phyloP scores from a whole-genome alignment of 2,329 filamentous ascomycete species.

The Colletotrichum sp. region DNA sequence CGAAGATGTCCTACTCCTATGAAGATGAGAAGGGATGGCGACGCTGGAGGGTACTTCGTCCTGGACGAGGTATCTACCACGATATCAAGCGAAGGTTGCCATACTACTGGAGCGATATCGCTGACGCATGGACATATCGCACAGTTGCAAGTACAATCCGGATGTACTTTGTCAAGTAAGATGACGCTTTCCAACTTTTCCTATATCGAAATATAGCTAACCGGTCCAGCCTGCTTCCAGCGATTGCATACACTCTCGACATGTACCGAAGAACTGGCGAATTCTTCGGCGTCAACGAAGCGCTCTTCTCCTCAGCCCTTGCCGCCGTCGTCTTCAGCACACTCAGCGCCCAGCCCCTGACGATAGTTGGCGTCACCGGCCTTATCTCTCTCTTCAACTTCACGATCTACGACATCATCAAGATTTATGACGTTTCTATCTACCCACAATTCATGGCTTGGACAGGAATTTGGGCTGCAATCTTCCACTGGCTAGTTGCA shows the following conservation, averaged over 20 bases:
- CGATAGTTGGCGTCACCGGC: constrained; percentile 62
- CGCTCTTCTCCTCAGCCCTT: constrained; percentile 58
- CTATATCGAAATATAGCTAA: neutral
- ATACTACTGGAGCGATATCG: constrained; percentile 61
- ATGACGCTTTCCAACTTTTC: neutral
- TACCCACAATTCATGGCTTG: constrained; percentile 62
- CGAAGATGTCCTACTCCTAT: constrained; percentile 31
- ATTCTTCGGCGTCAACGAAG: constrained; percentile 63
- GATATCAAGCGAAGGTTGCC: constrained; percentile 57
- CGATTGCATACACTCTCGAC: constrained; percentile 62
- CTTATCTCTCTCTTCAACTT: constrained; percentile 62
- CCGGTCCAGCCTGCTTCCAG: constrained; percentile 52
- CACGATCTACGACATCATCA: constrained; percentile 63
- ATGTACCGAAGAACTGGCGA: constrained; percentile 60
- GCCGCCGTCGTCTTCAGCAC: constrained; percentile 60
- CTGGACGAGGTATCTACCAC: constrained; percentile 58
- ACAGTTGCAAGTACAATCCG: constrained; percentile 59
- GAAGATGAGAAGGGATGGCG: constrained; percentile 43
- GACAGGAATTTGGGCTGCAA: constrained; percentile 61
- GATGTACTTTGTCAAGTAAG: constrained; percentile 58
- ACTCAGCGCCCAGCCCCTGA: constrained; percentile 57
- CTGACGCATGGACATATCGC: constrained; percentile 59
- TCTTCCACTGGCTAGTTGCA: constrained; percentile 61
- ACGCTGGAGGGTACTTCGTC: constrained; percentile 43
- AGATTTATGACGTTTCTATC: constrained; percentile 49